Evolutionary conservation across 1,284 basidiomycete genomes (phyloP).

Genomic region (Moniliella sp.): DNA sequence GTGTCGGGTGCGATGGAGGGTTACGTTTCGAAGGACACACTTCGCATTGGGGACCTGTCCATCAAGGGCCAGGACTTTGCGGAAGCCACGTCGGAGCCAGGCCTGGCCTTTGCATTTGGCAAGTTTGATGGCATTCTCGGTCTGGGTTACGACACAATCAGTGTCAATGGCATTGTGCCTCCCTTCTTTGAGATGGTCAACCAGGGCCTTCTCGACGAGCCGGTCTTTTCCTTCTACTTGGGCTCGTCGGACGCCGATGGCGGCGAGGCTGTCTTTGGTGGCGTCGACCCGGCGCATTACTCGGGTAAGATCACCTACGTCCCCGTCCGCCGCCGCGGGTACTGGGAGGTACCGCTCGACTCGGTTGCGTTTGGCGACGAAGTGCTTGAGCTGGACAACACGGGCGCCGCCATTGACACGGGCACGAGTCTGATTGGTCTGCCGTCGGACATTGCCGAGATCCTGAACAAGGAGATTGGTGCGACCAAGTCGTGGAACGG

Average conservation of each 20-base stretch:
- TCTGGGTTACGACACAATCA: constrained; percentile 82
- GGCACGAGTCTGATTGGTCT: constrained; percentile 74
- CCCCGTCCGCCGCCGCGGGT: constrained; percentile 77
- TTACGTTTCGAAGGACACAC: constrained; percentile 65
- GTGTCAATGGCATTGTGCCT: constrained; percentile 76
- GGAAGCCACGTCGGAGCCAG: constrained; percentile 86
- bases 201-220: constrained; percentile 57
- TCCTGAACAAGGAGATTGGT: constrained; percentile 69
- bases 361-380: constrained; percentile 43
- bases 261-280: constrained; percentile 81
- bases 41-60: constrained; percentile 62
- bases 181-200: constrained; percentile 89
- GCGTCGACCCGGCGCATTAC: constrained; percentile 60
- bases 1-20: constrained; percentile 94
- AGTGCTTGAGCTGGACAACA: constrained; percentile 56
- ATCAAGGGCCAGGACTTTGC: constrained; percentile 72
- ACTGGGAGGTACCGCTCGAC: constrained; percentile 49
- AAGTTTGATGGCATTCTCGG: constrained; percentile 88
- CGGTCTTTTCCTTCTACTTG: constrained; percentile 84
- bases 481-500: constrained; percentile 58
- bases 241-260: constrained; percentile 68
- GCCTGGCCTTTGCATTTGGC: constrained; percentile 74
- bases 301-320: constrained; percentile 65
- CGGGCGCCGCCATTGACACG: constrained; percentile 55
- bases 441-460: constrained; percentile 85